These are phyloP conservation scores for Rhizophora mangle DNA, from an alignment of 345 rosid genomes.

Conservation along the genomic window DNA sequence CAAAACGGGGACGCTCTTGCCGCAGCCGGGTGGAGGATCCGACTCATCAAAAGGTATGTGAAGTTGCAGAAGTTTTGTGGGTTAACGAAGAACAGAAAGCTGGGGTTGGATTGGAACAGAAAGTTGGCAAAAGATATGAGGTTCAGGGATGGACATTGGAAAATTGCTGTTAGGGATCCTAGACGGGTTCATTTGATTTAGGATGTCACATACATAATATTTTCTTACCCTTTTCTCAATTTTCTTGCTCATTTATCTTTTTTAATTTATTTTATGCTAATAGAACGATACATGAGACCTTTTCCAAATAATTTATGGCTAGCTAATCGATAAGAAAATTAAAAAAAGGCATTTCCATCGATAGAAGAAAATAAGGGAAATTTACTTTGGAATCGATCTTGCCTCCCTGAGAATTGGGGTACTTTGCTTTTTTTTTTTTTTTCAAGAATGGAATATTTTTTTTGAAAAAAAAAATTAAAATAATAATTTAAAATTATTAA, in stretches of 20 bases:
- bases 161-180: slow-evolving; percentile 65
- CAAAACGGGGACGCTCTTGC: slow-evolving; percentile 57
- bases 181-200: slow-evolving; percentile 41
- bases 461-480: too few species aligned
- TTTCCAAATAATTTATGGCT: slow-evolving; percentile 28
- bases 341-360: background rate
- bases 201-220: background rate
- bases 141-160: slow-evolving; percentile 64
- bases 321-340: background rate
- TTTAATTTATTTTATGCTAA: background rate
- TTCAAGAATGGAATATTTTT: too few species aligned
- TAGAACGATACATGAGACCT: slow-evolving; percentile 10
- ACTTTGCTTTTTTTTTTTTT: too few species aligned
- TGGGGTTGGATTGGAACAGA: slow-evolving; percentile 75
- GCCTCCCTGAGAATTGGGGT: too few species aligned
- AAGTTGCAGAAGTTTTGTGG: slow-evolving; percentile 61
- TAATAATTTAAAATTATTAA: too few species aligned
- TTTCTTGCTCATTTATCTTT: background rate
- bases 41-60: slow-evolving; percentile 51
- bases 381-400: too few species aligned
- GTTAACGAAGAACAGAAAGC: slow-evolving; percentile 57
- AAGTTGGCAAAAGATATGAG: slow-evolving; percentile 48
- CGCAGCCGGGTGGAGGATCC: slow-evolving; percentile 75
- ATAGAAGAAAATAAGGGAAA: background rate
- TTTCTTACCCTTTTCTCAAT: background rate